These are phyloP conservation scores for Fraxinus latifolia DNA, from an alignment of 305 asterid species.

Conservation along the genomic window DNA sequence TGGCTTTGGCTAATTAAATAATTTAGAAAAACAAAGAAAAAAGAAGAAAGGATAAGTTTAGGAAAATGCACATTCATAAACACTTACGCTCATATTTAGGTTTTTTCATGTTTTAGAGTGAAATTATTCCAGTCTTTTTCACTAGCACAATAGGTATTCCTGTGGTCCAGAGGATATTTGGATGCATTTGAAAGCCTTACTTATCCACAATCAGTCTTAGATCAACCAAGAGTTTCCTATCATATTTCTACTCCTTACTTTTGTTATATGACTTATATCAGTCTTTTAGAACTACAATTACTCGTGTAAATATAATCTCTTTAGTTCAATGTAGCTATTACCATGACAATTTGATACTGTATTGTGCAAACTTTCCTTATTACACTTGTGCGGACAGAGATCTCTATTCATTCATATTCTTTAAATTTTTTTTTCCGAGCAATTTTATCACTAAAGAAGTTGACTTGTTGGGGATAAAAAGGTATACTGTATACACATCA, in stretches of 20 bases:
- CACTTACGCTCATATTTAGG: background rate
- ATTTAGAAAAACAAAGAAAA: background rate
- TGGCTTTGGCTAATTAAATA: background rate
- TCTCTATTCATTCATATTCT: background rate
- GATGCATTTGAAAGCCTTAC: background rate
- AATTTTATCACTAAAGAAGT: background rate
- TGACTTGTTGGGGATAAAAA: background rate
- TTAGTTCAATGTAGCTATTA: background rate
- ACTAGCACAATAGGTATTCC: background rate
- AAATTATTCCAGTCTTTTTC: background rate
- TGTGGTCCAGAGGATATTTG: background rate
- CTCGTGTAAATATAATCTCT: background rate
- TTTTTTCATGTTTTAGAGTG: background rate
- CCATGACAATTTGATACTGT: background rate
- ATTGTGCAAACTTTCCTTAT: background rate
- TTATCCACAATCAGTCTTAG: background rate
- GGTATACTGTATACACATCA: background rate
- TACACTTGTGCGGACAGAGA: background rate
- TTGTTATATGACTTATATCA: background rate
- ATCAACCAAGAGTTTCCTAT: background rate
- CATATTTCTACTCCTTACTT: background rate
- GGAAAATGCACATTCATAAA: background rate
- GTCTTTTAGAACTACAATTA: background rate
- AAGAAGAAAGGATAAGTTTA: background rate
- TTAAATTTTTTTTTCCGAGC: background rate